Conservation (phyloP, 116 monocot genomes). For the Posidonia oceanica region DNA sequence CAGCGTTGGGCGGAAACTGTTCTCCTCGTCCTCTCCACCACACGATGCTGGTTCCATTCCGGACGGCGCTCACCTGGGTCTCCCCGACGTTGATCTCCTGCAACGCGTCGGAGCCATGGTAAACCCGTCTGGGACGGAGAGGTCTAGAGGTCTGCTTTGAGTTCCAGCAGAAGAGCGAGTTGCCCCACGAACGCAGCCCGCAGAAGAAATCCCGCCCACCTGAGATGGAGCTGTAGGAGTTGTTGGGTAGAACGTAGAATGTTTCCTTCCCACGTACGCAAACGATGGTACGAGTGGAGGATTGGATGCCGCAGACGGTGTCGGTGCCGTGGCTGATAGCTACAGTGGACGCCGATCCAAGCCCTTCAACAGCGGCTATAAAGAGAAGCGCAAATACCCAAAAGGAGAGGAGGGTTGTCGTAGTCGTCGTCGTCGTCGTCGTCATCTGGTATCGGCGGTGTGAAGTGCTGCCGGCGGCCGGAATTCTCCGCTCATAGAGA, state of each 20-base stretch:
- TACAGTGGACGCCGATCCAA: slow-evolving; percentile 40
- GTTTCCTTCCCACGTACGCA: not conserved
- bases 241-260: not conserved
- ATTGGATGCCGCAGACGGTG: slow-evolving; percentile 47
- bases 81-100: slow-evolving; percentile 44
- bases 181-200: slow-evolving; percentile 29
- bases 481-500: no score
- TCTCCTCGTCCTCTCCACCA: slow-evolving; percentile 38
- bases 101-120: slow-evolving; percentile 13
- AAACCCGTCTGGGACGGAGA: slow-evolving; percentile 28
- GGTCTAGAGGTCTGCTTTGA: not conserved
- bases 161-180: slow-evolving; percentile 61
- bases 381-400: not conserved
- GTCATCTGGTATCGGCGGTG: not conserved
- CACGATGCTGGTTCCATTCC: slow-evolving; percentile 12
- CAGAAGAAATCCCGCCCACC: slow-evolving; percentile 56
- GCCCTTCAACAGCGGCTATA: not conserved
- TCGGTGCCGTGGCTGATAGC: slow-evolving; percentile 29
- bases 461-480: not conserved
- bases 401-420: not conserved
- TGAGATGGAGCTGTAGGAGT: slow-evolving; percentile 33
- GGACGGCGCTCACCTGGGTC: slow-evolving; percentile 43
- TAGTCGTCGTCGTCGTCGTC: not conserved
- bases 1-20: slow-evolving; percentile 12
- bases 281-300: slow-evolving; percentile 6